Percentiles rank a stretch among this genome's conserved stretches.
phyloP scores from a whole-genome alignment of 306 rosid genomes.

The Luffa aegyptiaca region DNA sequence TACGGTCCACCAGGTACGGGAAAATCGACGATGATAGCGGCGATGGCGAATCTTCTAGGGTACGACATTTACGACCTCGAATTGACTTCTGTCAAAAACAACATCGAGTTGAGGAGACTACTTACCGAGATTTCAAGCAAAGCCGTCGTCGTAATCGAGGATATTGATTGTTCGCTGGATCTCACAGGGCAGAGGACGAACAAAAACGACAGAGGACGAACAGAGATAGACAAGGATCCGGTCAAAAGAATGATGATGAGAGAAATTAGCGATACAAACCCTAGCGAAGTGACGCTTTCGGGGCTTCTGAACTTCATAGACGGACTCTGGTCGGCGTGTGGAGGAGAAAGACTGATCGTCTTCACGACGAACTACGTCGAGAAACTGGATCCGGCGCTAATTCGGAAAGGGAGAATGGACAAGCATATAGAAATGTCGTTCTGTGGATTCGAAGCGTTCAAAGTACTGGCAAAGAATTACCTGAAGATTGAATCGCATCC shows the following conservation, averaged over 20 bases:
- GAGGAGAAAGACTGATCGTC: conserved; percentile 48
- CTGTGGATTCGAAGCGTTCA: conserved; percentile 57
- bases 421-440: conserved; percentile 57
- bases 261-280: conserved; percentile 10
- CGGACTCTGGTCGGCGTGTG: conserved; percentile 82
- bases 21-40: conserved; percentile 36
- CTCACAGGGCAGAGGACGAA: conserved; percentile 32
- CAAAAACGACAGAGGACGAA: conserved; percentile 7
- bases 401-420: conserved; percentile 66
- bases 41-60: conserved; percentile 29
- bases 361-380: conserved; percentile 60
- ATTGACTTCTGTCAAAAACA: conserved; percentile 21
- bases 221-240: conserved; percentile 15
- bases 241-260: conserved; percentile 4
- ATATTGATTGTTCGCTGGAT: conserved; percentile 43
- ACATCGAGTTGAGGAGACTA: conserved; percentile 25
- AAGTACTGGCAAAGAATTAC: conserved; percentile 50
- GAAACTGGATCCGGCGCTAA: conserved; percentile 54
- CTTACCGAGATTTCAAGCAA: conserved; percentile 26
- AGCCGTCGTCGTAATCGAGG: conserved; percentile 31
- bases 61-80: conserved; percentile 40
- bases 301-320: conserved; percentile 55
- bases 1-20: conserved; percentile 42
- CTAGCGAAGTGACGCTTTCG: conserved; percentile 47
- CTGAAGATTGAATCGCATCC: conserved; percentile 34